These are phyloP conservation scores for Aulographum hederae DNA, from an alignment of 2,329 filamentous ascomycete genomes.

Conservation along the genomic window DNA sequence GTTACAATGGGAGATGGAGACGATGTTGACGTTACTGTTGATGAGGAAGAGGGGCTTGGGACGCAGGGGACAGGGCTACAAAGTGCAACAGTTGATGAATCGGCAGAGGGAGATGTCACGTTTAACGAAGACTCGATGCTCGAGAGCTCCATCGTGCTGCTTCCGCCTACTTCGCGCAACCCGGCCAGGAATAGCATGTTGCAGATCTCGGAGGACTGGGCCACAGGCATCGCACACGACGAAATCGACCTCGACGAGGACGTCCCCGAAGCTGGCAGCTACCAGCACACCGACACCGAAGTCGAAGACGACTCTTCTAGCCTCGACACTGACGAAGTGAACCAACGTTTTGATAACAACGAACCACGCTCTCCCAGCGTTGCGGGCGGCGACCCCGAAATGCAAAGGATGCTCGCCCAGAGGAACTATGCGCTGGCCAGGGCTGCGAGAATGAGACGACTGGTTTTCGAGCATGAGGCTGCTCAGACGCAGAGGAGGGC, in stretches of 20 bases:
- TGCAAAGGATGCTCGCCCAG: too few species aligned
- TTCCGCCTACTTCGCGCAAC: too few species aligned
- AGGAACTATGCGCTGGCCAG: too few species aligned
- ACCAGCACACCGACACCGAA: constrained; percentile 36
- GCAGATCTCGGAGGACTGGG: constrained; percentile 10
- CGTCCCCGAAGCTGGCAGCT: constrained; percentile 32
- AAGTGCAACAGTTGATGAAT: neutral
- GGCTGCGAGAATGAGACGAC: too few species aligned
- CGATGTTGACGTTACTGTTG: constrained; percentile 21
- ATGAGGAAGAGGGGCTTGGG: neutral
- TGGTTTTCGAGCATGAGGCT: too few species aligned
- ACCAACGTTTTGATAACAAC: too few species aligned
- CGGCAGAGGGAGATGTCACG: constrained; percentile 12
- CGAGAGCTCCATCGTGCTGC: constrained; percentile 23
- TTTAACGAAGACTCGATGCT: constrained; percentile 31
- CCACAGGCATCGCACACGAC: neutral
- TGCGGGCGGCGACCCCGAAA: too few species aligned
- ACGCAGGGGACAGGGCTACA: neutral
- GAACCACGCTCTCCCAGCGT: too few species aligned
- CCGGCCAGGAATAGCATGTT: constrained; percentile 16
- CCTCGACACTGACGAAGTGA: too few species aligned
- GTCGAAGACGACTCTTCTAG: constrained; percentile 16
- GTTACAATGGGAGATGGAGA: constrained; percentile 32
- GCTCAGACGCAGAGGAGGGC: too few species aligned
- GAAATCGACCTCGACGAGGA: constrained; percentile 30